Percentiles rank a stretch among this genome's conserved stretches.
These are phyloP conservation scores for Solidago caesia DNA, from an alignment of 129 eudicot species.

Conservation along the genomic window DNA sequence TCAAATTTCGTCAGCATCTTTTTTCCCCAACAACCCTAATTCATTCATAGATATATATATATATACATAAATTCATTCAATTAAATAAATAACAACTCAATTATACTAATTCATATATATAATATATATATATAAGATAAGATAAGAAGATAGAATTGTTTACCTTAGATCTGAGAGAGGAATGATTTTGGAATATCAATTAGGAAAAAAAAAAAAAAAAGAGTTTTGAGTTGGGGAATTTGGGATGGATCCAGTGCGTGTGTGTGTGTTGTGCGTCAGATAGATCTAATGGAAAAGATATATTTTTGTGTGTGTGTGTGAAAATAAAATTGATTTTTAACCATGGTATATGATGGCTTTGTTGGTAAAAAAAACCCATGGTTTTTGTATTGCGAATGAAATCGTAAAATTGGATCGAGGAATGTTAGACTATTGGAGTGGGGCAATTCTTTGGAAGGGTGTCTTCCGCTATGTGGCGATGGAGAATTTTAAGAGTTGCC, in stretches of 20 bases:
- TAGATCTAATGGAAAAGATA: no score
- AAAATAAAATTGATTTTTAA: no score
- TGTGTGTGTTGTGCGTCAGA: neutral
- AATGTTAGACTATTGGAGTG: no score
- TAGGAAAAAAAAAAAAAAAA: neutral
- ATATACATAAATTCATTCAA: neutral
- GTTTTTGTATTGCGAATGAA: no score
- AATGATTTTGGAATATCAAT: slow-evolving; percentile 12
- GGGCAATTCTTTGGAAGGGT: no score
- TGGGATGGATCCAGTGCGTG: slow-evolving; percentile 23
- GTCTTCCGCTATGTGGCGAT: no score
- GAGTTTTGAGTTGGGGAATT: neutral
- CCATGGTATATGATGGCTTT: no score
- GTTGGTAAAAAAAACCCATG: no score
- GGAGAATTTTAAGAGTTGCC: no score
- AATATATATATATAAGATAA: neutral
- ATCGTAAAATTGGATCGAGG: no score
- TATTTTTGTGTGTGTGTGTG: no score
- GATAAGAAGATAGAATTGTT: neutral
- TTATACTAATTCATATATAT: slow-evolving; percentile 13
- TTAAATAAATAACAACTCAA: slow-evolving; percentile 10
- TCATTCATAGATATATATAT: slow-evolving; percentile 14
- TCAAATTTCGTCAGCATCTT: slow-evolving; percentile 38
- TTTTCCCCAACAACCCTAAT: slow-evolving; percentile 15
- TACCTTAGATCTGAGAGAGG: slow-evolving; percentile 8